These are phyloP conservation scores for Pseudogymnoascus sp. DNA, from an alignment of 2,329 filamentous ascomycete species.

Conservation along the genomic window DNA sequence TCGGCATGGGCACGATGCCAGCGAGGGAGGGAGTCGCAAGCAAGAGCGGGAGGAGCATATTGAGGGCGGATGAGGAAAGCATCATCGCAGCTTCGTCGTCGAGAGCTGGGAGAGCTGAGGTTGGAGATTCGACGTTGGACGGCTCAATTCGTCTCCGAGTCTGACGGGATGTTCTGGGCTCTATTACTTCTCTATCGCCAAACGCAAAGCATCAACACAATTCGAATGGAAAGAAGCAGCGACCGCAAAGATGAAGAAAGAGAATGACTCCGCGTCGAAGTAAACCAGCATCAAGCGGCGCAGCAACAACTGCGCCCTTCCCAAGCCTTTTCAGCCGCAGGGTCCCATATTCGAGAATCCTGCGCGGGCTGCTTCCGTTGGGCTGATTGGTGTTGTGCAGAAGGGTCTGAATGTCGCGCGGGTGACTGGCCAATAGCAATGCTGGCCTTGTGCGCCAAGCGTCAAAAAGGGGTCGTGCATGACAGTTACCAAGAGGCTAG, in stretches of 20 bases:
- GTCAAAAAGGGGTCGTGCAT: neutral
- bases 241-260: neutral
- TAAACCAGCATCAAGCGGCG: neutral
- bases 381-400: neutral
- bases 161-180: neutral
- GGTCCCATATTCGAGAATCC: neutral
- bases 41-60: neutral
- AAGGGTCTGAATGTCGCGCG: neutral
- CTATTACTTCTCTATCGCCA: neutral
- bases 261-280: neutral
- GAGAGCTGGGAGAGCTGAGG: neutral
- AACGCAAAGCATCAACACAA: neutral
- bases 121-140: neutral
- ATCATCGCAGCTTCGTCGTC: neutral
- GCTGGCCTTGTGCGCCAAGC: neutral
- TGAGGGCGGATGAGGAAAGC: neutral
- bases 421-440: neutral
- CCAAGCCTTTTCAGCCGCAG: conserved; percentile 5
- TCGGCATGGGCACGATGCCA: neutral
- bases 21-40: neutral
- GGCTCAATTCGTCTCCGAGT: neutral
- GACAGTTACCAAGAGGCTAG: neutral
- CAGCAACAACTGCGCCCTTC: neutral
- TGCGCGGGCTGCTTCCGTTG: neutral
- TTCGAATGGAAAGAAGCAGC: neutral